These are phyloP conservation scores for Obelidium mucronatum DNA, from an alignment of 192 early-diverging fungal species.

Conservation along the genomic window DNA sequence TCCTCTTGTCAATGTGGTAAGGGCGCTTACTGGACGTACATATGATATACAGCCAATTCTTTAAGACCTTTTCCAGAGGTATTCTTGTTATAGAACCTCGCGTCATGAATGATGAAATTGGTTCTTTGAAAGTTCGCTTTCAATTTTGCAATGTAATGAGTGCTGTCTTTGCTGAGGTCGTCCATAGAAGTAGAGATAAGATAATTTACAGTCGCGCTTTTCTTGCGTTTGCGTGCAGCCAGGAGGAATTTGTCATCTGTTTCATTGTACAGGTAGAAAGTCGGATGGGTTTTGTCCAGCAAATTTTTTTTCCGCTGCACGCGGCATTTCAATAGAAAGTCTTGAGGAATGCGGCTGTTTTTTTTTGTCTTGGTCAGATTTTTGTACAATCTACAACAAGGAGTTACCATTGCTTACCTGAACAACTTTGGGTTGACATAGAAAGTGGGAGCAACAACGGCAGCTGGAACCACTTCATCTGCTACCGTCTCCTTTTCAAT, in stretches of 20 bases:
- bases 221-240: slow-evolving; percentile 60
- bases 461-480: slow-evolving; percentile 9
- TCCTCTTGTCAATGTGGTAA: neutral
- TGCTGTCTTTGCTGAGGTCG: slow-evolving; percentile 63
- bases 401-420: slow-evolving; percentile 43
- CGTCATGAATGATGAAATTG: slow-evolving; percentile 62
- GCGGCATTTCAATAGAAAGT: slow-evolving; percentile 55
- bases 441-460: slow-evolving; percentile 2
- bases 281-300: slow-evolving; percentile 59
- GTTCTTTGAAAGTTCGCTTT: slow-evolving; percentile 65
- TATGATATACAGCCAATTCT: slow-evolving; percentile 63
- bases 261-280: slow-evolving; percentile 66
- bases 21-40: slow-evolving; percentile 38
- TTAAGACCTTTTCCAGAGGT: slow-evolving; percentile 53
- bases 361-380: neutral
- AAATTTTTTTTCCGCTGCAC: slow-evolving; percentile 64
- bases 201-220: slow-evolving; percentile 64
- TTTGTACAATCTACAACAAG: too few species aligned
- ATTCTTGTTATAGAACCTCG: slow-evolving; percentile 56
- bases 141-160: slow-evolving; percentile 66
- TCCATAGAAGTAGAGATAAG: slow-evolving; percentile 59
- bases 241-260: slow-evolving; percentile 61
- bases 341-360: slow-evolving; percentile 47
- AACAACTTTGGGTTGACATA: slow-evolving; percentile 38
- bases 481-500: neutral